phyloP scores from a whole-genome alignment of 371 early-diverging fungal species.

The Saksenaea vasiformis region DNA sequence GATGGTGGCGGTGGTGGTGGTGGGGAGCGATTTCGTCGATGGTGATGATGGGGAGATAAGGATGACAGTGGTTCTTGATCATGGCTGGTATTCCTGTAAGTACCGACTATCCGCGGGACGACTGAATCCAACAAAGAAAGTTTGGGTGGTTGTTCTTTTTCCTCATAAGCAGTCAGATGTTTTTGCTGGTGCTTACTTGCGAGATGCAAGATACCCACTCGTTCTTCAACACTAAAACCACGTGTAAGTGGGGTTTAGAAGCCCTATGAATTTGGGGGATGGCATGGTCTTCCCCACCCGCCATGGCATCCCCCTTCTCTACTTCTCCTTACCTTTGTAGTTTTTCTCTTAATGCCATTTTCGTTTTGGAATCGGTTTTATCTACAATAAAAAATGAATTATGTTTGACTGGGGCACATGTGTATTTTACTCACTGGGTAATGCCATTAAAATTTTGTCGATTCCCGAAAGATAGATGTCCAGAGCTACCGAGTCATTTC shows the following conservation, averaged over 20 bases:
- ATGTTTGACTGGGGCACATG: not conserved
- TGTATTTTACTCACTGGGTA: slow-evolving; percentile 48
- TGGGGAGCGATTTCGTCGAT: slow-evolving; percentile 8
- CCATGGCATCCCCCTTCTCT: not conserved
- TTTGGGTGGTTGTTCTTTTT: slow-evolving; percentile 8
- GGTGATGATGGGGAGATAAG: not conserved
- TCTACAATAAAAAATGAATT: not conserved
- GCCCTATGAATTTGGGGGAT: not conserved
- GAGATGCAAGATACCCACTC: slow-evolving; percentile 39
- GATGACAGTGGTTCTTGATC: not conserved
- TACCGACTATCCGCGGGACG: slow-evolving; percentile 11
- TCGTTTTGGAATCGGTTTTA: slow-evolving; percentile 26
- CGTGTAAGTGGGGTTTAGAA: not conserved
- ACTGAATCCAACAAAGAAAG: slow-evolving; percentile 7
- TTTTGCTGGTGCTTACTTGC: slow-evolving; percentile 20
- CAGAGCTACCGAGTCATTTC: slow-evolving; percentile 51
- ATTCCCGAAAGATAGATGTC: slow-evolving; percentile 57
- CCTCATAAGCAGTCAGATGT: slow-evolving; percentile 10
- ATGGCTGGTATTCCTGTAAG: not conserved
- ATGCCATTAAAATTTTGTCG: slow-evolving; percentile 52
- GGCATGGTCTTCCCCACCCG: not conserved
- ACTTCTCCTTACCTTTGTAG: slow-evolving; percentile 17
- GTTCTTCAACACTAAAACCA: slow-evolving; percentile 35
- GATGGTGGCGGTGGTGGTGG: slow-evolving; percentile 18
- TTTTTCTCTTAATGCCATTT: slow-evolving; percentile 23